phyloP scores from a whole-genome alignment of 2,329 filamentous ascomycete genomes.

The Fusarium circinatum region DNA sequence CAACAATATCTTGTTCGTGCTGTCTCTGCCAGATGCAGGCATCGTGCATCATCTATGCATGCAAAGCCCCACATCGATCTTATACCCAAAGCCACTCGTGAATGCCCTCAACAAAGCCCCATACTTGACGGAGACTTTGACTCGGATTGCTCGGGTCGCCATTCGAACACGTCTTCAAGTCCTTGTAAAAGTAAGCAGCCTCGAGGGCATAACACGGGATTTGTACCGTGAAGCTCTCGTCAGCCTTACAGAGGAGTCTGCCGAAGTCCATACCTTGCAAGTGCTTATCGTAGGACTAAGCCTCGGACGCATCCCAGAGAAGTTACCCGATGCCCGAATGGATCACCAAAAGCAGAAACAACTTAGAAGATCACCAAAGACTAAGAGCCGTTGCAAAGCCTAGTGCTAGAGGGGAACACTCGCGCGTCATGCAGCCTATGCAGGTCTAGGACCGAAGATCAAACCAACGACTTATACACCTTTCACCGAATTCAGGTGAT shows the following conservation, averaged over 20 bases:
- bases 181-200: constrained; percentile 5
- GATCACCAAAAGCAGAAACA: constrained; percentile 9
- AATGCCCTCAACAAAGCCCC: neutral
- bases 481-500: constrained; percentile 7
- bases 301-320: constrained; percentile 1
- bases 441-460: constrained; percentile 11
- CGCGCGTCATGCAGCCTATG: constrained; percentile 23
- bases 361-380: neutral
- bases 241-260: constrained; percentile 38
- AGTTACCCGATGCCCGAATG: neutral
- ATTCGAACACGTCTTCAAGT: neutral
- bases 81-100: neutral
- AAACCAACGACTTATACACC: constrained; percentile 22
- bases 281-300: constrained; percentile 42
- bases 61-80: constrained; percentile 8
- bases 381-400: neutral
- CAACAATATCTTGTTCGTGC: neutral
- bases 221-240: constrained; percentile 37
- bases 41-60: neutral
- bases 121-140: neutral
- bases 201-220: constrained; percentile 13
- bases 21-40: neutral
- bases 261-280: constrained; percentile 31
- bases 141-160: neutral
- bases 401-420: neutral